Percentiles rank a stretch among this genome's conserved stretches.
These are phyloP conservation scores for Verticillium dahliae DNA, from an alignment of 2,329 filamentous ascomycete species.

Conservation along the genomic window DNA sequence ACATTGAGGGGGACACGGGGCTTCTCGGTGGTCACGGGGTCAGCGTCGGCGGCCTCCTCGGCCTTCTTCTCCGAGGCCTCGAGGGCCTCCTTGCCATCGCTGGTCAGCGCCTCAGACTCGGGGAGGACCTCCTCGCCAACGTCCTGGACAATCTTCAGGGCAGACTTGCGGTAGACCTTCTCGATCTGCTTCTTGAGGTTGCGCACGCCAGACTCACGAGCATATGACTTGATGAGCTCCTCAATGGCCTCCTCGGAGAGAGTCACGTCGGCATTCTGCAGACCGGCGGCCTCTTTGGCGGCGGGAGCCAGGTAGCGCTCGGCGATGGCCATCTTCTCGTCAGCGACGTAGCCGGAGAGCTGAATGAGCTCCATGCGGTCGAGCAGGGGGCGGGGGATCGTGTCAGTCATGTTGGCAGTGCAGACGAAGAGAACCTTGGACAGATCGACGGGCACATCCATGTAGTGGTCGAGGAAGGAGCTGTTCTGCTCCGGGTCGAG, in stretches of 20 bases:
- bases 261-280: slow-evolving; percentile 87
- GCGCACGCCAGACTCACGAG: slow-evolving; percentile 90
- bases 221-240: slow-evolving; percentile 97
- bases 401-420: slow-evolving; percentile 98
- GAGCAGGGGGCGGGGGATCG: slow-evolving; percentile 85
- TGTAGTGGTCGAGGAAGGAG: slow-evolving; percentile 96
- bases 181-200: slow-evolving; percentile 99
- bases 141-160: slow-evolving; percentile 93
- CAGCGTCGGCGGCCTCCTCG: slow-evolving; percentile 40
- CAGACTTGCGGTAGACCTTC: slow-evolving; percentile 96
- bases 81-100: slow-evolving; percentile 74
- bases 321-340: slow-evolving; percentile 98
- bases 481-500: slow-evolving; percentile 96
- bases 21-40: slow-evolving; percentile 35
- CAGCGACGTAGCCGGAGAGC: slow-evolving; percentile 90
- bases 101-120: slow-evolving; percentile 76
- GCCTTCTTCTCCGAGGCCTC: slow-evolving; percentile 65
- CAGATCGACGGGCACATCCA: slow-evolving; percentile 95
- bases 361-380: slow-evolving; percentile 98
- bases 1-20: slow-evolving; percentile 76
- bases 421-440: slow-evolving; percentile 98
- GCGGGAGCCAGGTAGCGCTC: slow-evolving; percentile 87
- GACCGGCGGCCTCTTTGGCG: slow-evolving; percentile 87
- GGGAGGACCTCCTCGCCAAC: slow-evolving; percentile 77
- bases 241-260: slow-evolving; percentile 82